Base-by-base conservation (phyloP, 169 alveolate species). In the Besnoitia besnoiti region DNA sequence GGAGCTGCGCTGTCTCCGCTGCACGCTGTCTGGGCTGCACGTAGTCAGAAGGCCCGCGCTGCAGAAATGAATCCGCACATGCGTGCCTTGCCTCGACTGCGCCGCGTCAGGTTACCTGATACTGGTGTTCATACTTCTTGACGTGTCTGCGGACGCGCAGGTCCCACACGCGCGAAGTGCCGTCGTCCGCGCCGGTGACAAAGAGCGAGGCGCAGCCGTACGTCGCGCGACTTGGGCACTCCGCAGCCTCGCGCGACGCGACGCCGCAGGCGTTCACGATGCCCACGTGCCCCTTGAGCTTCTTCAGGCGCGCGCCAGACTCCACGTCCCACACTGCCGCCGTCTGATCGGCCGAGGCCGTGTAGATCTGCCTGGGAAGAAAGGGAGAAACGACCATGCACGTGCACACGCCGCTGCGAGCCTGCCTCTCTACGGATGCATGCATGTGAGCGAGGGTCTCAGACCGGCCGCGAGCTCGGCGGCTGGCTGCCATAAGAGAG, bases 251-350 rank as follows among this genome's bases (percentile, higher is more conserved):
- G 90, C 89, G 84, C 94, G 47, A 90, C 19, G 76, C 62, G 50
- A 82, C 75, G 75, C 76, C 30, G 90, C 62, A 44, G 21, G 90
- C 75, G 46, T 82, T 82, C 76, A 82, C 75, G 75, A 82, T 82
- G n/a, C 76, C 62, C 75, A 82, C 76, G 39, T 82, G 90, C 39
- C 90, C 90, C 90, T 82, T 94, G 87, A 96, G 91, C 85, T 95
- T 97, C 90, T 94, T 92, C 49, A 95, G 37, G 40, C 97, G 91
- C 92, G 39, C 79, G 84, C 94, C 96, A 50, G 94, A 92, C 62
- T 96, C 98, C 35, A 96, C 96, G 91, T 97, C 98, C 98, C 98
- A 96, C 30, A 96, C 94, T 73, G 95, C 94, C n/a, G 95, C 96
- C 85, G 96, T 94, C 85, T 94, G 93, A 93, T 97, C 98, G 10